Percentiles rank a stretch among this genome's conserved stretches.
Evolutionary conservation across 306 rosid genomes (phyloP).

Genomic region (Luffa aegyptiaca): DNA sequence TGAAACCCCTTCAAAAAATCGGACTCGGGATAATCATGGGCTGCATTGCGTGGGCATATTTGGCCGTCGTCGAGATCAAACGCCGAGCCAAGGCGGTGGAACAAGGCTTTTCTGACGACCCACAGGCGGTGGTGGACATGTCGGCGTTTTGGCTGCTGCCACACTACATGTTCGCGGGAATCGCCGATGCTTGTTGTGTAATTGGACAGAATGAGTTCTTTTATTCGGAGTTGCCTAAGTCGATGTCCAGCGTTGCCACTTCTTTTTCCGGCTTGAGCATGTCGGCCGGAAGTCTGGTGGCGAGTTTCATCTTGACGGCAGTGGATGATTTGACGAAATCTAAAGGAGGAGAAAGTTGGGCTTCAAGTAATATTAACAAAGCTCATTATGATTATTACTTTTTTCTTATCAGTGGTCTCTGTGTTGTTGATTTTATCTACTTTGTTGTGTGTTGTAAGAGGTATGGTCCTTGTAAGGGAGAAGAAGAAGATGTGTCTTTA

Average conservation of each 20-base stretch:
- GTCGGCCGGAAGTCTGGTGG: slow-evolving; percentile 4
- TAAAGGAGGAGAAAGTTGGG: slow-evolving; percentile 3
- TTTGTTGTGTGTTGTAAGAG: background rate
- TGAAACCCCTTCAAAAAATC: background rate
- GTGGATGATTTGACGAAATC: background rate
- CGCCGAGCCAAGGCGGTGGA: background rate
- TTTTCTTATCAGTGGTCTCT: background rate
- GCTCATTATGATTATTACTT: slow-evolving; percentile 10
- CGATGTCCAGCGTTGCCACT: background rate
- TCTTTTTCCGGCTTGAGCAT: background rate
- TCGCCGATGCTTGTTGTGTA: background rate
- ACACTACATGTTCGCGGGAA: background rate
- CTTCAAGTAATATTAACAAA: background rate
- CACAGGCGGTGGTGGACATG: background rate
- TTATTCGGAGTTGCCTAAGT: background rate
- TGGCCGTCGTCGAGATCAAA: background rate
- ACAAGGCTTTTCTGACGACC: background rate
- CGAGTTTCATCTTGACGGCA: background rate
- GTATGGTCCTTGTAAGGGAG: background rate
- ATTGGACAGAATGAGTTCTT: slow-evolving; percentile 2
- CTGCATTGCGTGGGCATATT: background rate
- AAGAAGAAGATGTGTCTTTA: background rate
- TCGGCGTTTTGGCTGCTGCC: background rate
- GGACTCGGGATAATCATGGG: background rate
- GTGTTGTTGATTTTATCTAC: background rate